Evolutionary conservation across 1,284 basidiomycete genomes (phyloP).

Genomic region (Ceratobasidium theobromae): DNA sequence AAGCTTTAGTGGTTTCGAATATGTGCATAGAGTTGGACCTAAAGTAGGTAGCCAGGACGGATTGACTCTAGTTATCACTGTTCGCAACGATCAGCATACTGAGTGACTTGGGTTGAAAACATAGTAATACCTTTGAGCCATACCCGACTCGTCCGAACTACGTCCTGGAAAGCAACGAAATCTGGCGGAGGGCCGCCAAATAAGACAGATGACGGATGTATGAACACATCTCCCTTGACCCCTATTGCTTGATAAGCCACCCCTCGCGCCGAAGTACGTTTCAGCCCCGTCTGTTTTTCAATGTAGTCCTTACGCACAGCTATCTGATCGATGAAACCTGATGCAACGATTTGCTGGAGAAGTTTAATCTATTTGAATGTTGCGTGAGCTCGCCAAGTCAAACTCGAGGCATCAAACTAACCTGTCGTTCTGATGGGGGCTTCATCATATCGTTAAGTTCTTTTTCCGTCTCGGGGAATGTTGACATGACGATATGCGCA

Average conservation of each 20-base stretch:
- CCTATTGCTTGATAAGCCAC: constrained; percentile 86
- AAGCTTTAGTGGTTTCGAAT: constrained; percentile 81
- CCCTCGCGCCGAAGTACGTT: constrained; percentile 74
- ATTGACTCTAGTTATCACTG: constrained; percentile 84
- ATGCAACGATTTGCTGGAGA: constrained; percentile 83
- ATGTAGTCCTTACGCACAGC: constrained; percentile 88
- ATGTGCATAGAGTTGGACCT: constrained; percentile 81
- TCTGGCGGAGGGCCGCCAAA: constrained; percentile 76
- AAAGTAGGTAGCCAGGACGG: constrained; percentile 84
- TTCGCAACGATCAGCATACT: constrained; percentile 7
- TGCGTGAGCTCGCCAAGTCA: constrained; percentile 22
- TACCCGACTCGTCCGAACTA: constrained; percentile 70
- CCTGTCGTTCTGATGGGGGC: constrained; percentile 77
- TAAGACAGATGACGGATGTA: constrained; percentile 87
- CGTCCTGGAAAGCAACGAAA: constrained; percentile 83
- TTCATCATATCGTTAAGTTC: constrained; percentile 61
- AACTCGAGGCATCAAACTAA: constrained; percentile 41
- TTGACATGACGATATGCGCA: constrained; percentile 72
- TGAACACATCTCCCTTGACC: constrained; percentile 83
- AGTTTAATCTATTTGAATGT: constrained; percentile 71
- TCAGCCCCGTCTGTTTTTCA: constrained; percentile 61
- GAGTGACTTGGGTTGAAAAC: constrained; percentile 22
- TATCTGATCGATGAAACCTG: constrained; percentile 95
- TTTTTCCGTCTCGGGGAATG: constrained; percentile 63
- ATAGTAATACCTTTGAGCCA: constrained; percentile 74